Percentiles rank a stretch among this genome's conserved stretches.
These are phyloP conservation scores for Echeveria elegans DNA, from an alignment of 164 flowering plant species.

Conservation along the genomic window DNA sequence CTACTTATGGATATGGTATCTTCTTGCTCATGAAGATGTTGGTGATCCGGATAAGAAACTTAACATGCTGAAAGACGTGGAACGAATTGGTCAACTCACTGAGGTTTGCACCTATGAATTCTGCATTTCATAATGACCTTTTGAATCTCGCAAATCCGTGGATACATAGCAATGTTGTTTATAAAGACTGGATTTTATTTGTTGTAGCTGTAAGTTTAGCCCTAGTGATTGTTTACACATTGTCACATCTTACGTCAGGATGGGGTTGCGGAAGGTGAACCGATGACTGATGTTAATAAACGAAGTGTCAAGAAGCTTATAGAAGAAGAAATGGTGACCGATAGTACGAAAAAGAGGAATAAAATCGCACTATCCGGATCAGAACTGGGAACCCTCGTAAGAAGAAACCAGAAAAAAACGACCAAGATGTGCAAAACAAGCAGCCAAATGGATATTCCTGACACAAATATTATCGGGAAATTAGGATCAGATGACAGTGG, in stretches of 20 bases:
- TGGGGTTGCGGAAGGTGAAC: constrained; percentile 20
- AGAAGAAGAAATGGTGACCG: constrained; percentile 63
- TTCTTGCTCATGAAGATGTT: constrained; percentile 25
- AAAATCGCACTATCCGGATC: constrained; percentile 19
- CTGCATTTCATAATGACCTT: constrained; percentile 9
- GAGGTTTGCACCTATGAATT: constrained; percentile 17
- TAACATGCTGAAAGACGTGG: constrained; percentile 19
- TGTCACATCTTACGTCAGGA: constrained; percentile 26
- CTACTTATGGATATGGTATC: background rate
- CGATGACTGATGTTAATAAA: constrained; percentile 19
- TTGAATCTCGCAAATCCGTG: background rate
- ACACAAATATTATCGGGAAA: constrained; percentile 19
- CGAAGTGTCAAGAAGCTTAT: constrained; percentile 75
- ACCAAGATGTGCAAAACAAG: constrained; percentile 25
- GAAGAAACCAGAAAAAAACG: constrained; percentile 23
- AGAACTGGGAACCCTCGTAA: constrained; percentile 16
- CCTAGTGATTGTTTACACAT: background rate
- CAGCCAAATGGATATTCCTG: constrained; percentile 22
- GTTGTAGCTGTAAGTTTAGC: background rate
- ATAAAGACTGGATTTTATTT: background rate
- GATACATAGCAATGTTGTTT: background rate
- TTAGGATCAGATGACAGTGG: constrained; percentile 17
- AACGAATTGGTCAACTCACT: constrained; percentile 18
- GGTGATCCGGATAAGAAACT: constrained; percentile 21
- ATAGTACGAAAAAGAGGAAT: constrained; percentile 25